Evolutionary conservation across 805 yeast genomes (phyloP), one percentile per base, ranked within the genome.

Genomic region (Kazachstania viticola): DNA sequence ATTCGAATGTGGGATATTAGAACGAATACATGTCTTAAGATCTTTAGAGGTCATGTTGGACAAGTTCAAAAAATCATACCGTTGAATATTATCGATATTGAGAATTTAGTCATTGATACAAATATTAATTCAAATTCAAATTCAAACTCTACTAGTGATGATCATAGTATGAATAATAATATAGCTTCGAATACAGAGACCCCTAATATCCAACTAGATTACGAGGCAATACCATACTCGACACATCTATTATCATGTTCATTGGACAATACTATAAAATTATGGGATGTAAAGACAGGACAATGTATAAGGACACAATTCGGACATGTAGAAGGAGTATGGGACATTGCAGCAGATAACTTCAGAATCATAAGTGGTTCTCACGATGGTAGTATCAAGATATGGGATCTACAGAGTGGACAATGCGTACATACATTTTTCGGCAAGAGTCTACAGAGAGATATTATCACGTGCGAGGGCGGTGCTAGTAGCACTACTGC

Each of bases 321-420:
- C 61, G 98, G 98, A 3, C 98, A 91, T 52, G 84, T 88, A 33
- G 97, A 91, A 58, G 98, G 98, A 15, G 95, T 91, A 14, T 88
- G 97, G 96, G 84, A 88, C 27, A 79, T 91, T 34, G 84, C 91
- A 13, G 94, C 96, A 1, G 97, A 91, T 61, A 85, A 87, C 25
- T 91, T 91, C 65, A 70, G 98, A 43, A 81, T 91, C 28, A 81
- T 88, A 9, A 77, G 91, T 46, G 97, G 97, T 2, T 87, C 95
- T 1, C 96, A 91, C 51, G 98, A 91, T 61, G 71, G 84, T 40
- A 64, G 76, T 28, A 81, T 87, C 39, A 91, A 91, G 54, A 81
- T 91, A 5, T 91, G 98, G 98, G 98, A 91, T 53, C 64, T 91
- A 39, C 96, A 91, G 56, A 75, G 78, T 43, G 97, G 98, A 14